Percentiles rank a stretch among this genome's conserved stretches.
Evolutionary conservation across 1,284 basidiomycete genomes (phyloP).

Genomic region (Kalmanozyma brasiliensis): DNA sequence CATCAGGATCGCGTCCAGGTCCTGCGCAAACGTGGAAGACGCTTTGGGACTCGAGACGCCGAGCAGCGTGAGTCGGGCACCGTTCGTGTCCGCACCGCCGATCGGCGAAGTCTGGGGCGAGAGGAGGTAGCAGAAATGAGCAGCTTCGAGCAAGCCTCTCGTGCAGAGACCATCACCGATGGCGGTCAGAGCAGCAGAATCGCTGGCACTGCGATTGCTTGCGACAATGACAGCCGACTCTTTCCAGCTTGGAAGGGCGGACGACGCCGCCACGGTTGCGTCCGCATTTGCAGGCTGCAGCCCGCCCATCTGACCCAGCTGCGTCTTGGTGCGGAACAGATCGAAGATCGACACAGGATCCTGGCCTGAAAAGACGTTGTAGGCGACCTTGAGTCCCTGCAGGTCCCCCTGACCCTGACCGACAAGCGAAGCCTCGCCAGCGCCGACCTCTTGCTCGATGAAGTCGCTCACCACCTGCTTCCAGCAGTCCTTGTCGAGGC

Average conservation of each 20-base stretch:
- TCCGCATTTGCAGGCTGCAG: conserved; percentile 42
- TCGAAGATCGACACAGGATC: conserved; percentile 55
- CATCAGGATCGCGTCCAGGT: conserved; percentile 83
- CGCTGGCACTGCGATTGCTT: conserved; percentile 75
- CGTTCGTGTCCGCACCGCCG: conserved; percentile 75
- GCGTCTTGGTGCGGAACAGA: conserved; percentile 57
- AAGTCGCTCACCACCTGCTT: conserved; percentile 89
- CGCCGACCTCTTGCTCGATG: conserved; percentile 77
- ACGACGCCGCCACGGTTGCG: conserved; percentile 72
- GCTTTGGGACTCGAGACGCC: conserved; percentile 75
- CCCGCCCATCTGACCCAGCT: conserved; percentile 33
- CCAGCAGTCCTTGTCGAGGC: conserved; percentile 92
- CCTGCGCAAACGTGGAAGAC: conserved; percentile 74
- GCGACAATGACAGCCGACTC: conserved; percentile 87
- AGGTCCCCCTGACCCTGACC: conserved; percentile 40
- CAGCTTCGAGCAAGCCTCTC: conserved; percentile 82
- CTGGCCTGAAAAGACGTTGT: conserved; percentile 63
- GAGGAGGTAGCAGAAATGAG: conserved; percentile 90
- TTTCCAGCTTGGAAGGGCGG: conserved; percentile 80
- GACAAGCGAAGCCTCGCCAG: conserved; percentile 22
- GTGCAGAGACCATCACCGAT: conserved; percentile 84
- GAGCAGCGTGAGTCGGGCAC: conserved; percentile 75
- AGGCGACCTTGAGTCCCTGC: conserved; percentile 63
- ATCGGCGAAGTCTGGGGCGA: conserved; percentile 83
- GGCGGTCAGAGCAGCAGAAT: conserved; percentile 81